These are phyloP conservation scores for Epichloe typhina DNA, from an alignment of 2,329 filamentous ascomycete species.

Conservation along the genomic window DNA sequence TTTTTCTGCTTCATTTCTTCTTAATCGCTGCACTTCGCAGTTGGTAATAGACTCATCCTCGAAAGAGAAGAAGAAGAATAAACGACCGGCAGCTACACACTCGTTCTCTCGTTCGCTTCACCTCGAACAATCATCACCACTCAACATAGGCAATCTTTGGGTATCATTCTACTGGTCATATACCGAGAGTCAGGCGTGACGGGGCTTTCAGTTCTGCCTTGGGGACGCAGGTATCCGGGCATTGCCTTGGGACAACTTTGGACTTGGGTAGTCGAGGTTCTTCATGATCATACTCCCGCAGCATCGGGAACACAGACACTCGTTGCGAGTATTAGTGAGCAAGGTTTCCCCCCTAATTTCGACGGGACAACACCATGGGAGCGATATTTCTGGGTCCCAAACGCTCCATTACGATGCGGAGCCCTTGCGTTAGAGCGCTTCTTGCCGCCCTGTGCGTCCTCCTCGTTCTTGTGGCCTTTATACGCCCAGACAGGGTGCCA, in stretches of 20 bases:
- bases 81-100: neutral
- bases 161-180: too few species aligned
- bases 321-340: too few species aligned
- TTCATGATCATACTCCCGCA: too few species aligned
- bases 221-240: too few species aligned
- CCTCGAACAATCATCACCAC: neutral
- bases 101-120: neutral
- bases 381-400: constrained; percentile 23
- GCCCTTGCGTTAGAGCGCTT: constrained; percentile 32
- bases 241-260: too few species aligned
- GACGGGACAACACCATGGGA: constrained; percentile 16
- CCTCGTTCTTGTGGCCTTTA: constrained; percentile 26
- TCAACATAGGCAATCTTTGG: too few species aligned
- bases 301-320: too few species aligned
- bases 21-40: neutral
- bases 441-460: constrained; percentile 30
- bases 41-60: neutral
- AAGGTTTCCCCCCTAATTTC: too few species aligned
- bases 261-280: too few species aligned
- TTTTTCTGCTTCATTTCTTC: neutral
- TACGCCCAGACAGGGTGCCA: constrained; percentile 28
- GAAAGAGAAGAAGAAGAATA: too few species aligned
- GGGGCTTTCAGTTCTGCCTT: too few species aligned
- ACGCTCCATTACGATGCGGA: constrained; percentile 35
- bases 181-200: too few species aligned